Conservation (phyloP, 2,329 filamentous ascomycete species). For the Corniculantispora saksenae region DNA sequence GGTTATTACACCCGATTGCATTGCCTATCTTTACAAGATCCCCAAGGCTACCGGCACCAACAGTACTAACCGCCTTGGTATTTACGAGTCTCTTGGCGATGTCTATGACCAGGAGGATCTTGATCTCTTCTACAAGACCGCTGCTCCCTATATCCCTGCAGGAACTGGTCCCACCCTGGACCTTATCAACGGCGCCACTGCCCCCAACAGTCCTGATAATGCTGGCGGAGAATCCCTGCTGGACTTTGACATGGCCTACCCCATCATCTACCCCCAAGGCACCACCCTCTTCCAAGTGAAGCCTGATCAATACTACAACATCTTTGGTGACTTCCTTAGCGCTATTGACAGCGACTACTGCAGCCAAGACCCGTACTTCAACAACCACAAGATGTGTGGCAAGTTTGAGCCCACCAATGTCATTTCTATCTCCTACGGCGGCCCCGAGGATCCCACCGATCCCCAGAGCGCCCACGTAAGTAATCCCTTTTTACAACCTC, state of each 20-base stretch:
- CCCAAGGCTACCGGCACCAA: constrained; percentile 37
- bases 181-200: constrained; percentile 48
- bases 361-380: constrained; percentile 22
- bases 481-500: constrained; percentile 20
- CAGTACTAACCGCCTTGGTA: constrained; percentile 49
- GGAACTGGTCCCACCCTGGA: constrained; percentile 46
- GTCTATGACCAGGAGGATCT: neutral
- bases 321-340: constrained; percentile 46
- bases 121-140: constrained; percentile 44
- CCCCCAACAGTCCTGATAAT: constrained; percentile 37
- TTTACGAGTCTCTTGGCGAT: constrained; percentile 48
- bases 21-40: constrained; percentile 50
- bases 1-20: constrained; percentile 59
- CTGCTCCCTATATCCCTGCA: constrained; percentile 40
- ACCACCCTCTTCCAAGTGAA: constrained; percentile 49
- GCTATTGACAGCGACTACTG: constrained; percentile 49
- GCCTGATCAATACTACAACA: constrained; percentile 38
- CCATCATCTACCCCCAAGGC: constrained; percentile 53
- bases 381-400: constrained; percentile 26
- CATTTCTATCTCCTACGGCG: constrained; percentile 47
- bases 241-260: constrained; percentile 53
- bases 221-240: constrained; percentile 50
- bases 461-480: constrained; percentile 36
- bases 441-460: constrained; percentile 46
- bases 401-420: constrained; percentile 25